A percentile compares a stretch with the other conserved stretches of the same genome.
Evolutionary conservation across 345 rosid genomes (phyloP).

Genomic region (Anastatica hierochuntica): DNA sequence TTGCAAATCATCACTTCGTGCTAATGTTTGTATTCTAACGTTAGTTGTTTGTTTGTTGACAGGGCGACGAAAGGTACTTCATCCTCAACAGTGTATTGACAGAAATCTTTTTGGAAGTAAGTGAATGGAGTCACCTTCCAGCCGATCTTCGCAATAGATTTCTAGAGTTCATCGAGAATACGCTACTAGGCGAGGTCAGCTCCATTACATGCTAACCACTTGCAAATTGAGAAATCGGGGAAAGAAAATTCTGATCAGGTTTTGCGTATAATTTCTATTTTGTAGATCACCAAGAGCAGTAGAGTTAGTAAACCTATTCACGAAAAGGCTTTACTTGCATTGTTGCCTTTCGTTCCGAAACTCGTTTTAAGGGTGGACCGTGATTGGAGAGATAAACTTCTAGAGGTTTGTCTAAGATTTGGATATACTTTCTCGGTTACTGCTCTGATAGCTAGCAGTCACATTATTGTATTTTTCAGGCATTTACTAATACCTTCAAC

Average conservation of each 20-base stretch:
- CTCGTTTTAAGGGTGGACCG: conserved; percentile 36
- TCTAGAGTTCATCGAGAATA: conserved; percentile 52
- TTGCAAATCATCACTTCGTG: no score
- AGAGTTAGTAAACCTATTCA: conserved; percentile 32
- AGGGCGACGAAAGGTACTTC: conserved; percentile 61
- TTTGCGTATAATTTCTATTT: no score
- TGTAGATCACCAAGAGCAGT: conserved; percentile 34
- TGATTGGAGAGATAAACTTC: conserved; percentile 51
- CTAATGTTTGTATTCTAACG: no score
- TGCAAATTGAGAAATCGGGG: no score
- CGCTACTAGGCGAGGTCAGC: conserved; percentile 59
- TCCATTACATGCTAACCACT: no score
- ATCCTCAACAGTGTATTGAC: conserved; percentile 50
- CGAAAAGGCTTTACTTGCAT: conserved; percentile 38
- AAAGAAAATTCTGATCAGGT: no score
- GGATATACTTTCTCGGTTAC: neutral
- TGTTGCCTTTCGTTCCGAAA: conserved; percentile 61
- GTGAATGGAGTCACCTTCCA: conserved; percentile 48
- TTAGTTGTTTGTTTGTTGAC: conserved; percentile 30
- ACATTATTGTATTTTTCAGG: no score
- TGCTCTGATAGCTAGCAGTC: no score
- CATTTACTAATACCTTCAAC: conserved; percentile 61
- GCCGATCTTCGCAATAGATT: conserved; percentile 36
- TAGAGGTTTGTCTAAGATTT: conserved; percentile 62
- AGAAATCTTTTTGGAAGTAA: conserved; percentile 53